Percentiles rank a stretch among this genome's conserved stretches.
phyloP scores from a whole-genome alignment of 1,284 basidiomycete genomes.

The Cryptococcus jaspeensis region DNA sequence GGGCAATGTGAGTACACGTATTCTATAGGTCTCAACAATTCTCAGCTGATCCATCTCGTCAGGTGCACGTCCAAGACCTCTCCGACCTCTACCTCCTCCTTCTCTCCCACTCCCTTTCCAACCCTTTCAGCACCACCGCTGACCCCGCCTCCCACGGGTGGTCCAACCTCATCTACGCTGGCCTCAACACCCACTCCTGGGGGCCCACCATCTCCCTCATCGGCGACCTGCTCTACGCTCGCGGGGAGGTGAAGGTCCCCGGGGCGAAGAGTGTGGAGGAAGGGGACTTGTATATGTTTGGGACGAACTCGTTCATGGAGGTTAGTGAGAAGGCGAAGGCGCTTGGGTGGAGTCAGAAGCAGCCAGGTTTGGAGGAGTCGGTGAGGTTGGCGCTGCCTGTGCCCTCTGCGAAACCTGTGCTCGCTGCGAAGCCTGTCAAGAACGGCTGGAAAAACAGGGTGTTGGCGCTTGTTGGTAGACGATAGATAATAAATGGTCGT shows the following conservation, averaged over 20 bases:
- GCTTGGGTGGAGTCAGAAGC: conserved; percentile 16
- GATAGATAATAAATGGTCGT: too few species aligned
- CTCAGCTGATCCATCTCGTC: too few species aligned
- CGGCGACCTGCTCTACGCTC: conserved; percentile 14
- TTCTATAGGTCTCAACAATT: neutral
- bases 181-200: conserved; percentile 20
- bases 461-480: too few species aligned
- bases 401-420: too few species aligned
- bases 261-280: conserved; percentile 18
- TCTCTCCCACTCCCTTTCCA: conserved; percentile 6
- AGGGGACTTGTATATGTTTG: conserved; percentile 24
- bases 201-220: conserved; percentile 15
- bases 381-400: conserved; percentile 13
- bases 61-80: conserved; percentile 23
- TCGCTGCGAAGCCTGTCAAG: too few species aligned
- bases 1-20: conserved; percentile 20
- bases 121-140: conserved; percentile 7
- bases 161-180: conserved; percentile 24
- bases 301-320: conserved; percentile 21
- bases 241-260: conserved; percentile 14
- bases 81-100: conserved; percentile 14
- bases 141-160: conserved; percentile 15
- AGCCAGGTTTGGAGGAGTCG: conserved; percentile 11
- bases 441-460: too few species aligned
- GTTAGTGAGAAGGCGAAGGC: conserved; percentile 21